Conservation (phyloP, 2,329 filamentous ascomycete species). For the Atkinsonella texensis region DNA sequence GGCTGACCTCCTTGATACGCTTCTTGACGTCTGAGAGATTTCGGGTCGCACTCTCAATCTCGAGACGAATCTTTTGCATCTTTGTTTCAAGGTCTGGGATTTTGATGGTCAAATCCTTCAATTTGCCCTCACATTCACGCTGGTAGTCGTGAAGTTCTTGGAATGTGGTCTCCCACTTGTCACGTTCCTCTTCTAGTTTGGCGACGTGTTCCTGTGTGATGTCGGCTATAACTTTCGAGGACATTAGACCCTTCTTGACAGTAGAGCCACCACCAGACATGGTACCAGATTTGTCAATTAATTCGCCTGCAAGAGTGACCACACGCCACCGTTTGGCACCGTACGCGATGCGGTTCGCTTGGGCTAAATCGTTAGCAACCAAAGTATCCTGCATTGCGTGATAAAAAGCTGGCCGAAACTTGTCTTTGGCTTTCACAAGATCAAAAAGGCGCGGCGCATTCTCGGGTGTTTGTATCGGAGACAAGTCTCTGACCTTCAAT, state of each 20-base stretch:
- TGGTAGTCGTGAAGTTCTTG: constrained; percentile 76
- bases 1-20: constrained; percentile 71
- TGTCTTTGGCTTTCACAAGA: constrained; percentile 77
- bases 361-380: constrained; percentile 83
- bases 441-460: constrained; percentile 89
- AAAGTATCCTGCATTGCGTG: constrained; percentile 91
- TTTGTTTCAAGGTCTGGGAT: constrained; percentile 79
- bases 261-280: constrained; percentile 95
- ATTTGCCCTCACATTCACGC: constrained; percentile 60
- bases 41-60: constrained; percentile 74
- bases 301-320: constrained; percentile 84
- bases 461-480: constrained; percentile 76
- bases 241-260: constrained; percentile 90
- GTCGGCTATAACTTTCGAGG: constrained; percentile 82
- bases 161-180: constrained; percentile 72
- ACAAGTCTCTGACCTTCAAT: constrained; percentile 65
- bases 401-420: constrained; percentile 84
- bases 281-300: constrained; percentile 96
- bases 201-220: constrained; percentile 78
- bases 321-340: constrained; percentile 90
- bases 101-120: constrained; percentile 62
- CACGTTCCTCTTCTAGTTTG: constrained; percentile 78
- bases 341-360: constrained; percentile 94
- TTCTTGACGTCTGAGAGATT: constrained; percentile 77
- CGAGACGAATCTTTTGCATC: constrained; percentile 81